Conservation (phyloP, 805 yeast species). For the Starmerella apicola region DNA sequence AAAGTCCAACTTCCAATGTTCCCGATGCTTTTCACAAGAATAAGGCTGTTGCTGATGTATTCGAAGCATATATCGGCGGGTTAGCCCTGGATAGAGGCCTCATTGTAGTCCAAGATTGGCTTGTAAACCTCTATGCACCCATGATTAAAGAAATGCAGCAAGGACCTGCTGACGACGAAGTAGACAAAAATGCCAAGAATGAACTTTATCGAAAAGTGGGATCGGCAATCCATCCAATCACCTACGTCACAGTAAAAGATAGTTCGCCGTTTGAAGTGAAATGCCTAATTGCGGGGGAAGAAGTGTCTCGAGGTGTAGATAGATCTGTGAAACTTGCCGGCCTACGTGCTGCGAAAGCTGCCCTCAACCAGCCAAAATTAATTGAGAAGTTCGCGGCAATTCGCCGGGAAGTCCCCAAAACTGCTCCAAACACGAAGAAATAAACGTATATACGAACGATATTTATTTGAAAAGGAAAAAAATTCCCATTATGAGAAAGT, state of each 20-base stretch:
- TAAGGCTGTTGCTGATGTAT: conserved; percentile 75
- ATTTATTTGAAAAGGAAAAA: no score
- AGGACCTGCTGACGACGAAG: conserved; percentile 24
- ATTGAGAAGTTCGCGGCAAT: conserved; percentile 52
- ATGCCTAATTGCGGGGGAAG: conserved; percentile 51
- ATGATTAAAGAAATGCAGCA: conserved; percentile 23
- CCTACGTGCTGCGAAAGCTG: conserved; percentile 70
- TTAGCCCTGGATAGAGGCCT: conserved; percentile 30
- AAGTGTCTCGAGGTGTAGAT: conserved; percentile 62
- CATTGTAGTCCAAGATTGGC: conserved; percentile 25
- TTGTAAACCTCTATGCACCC: conserved; percentile 26
- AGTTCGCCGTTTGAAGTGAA: conserved; percentile 46
- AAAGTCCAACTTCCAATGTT: conserved; percentile 6
- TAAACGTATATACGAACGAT: no score
- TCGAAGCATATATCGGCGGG: conserved; percentile 92
- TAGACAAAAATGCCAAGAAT: conserved; percentile 59
- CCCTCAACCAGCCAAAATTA: conserved; percentile 43
- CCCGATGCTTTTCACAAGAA: conserved; percentile 22
- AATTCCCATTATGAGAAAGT: no score
- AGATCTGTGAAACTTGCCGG: conserved; percentile 67
- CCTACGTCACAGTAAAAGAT: conserved; percentile 37
- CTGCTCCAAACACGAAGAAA: conserved; percentile 30
- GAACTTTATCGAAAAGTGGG: conserved; percentile 64
- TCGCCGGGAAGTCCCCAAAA: conserved; percentile 31
- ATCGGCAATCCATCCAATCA: conserved; percentile 51